Evolutionary conservation across 2,329 filamentous ascomycete genomes (phyloP).

Genomic region (Endothia cerciana): DNA sequence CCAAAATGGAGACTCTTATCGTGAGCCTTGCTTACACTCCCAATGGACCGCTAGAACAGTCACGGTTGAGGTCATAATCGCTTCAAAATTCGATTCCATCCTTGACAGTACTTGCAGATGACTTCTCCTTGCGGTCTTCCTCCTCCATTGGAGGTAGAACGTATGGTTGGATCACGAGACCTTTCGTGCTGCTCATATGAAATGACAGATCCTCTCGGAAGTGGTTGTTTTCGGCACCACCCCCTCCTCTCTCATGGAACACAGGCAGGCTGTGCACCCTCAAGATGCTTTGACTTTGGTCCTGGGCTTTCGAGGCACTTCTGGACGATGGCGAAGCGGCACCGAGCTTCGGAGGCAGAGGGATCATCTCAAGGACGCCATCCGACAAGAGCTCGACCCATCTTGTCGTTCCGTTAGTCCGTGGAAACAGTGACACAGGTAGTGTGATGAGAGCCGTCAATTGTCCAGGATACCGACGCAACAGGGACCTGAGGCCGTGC

Average conservation of each 20-base stretch:
- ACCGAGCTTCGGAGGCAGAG: slow-evolving; percentile 64
- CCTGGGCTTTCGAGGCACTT: slow-evolving; percentile 52
- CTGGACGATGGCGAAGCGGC: slow-evolving; percentile 34
- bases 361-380: slow-evolving; percentile 80
- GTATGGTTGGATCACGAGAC: slow-evolving; percentile 85
- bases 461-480: slow-evolving; percentile 67
- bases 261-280: slow-evolving; percentile 82
- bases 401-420: slow-evolving; percentile 73
- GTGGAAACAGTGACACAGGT: slow-evolving; percentile 78
- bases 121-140: slow-evolving; percentile 53
- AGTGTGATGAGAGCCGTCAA: slow-evolving; percentile 77
- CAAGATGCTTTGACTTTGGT: slow-evolving; percentile 83
- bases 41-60: background rate
- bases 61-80: too few relatives aligned
- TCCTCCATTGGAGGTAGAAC: slow-evolving; percentile 86
- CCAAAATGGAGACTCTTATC: background rate
- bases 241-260: slow-evolving; percentile 86
- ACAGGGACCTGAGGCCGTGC: slow-evolving; percentile 74
- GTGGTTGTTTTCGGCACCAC: slow-evolving; percentile 67
- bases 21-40: background rate
- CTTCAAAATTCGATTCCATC: slow-evolving; percentile 74
- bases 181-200: slow-evolving; percentile 77
- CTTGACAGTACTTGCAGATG: slow-evolving; percentile 60
- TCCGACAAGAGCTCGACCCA: slow-evolving; percentile 88
- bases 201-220: slow-evolving; percentile 88